phyloP scores from a whole-genome alignment of 2,329 filamentous ascomycete genomes.

The Venturia pyrina region DNA sequence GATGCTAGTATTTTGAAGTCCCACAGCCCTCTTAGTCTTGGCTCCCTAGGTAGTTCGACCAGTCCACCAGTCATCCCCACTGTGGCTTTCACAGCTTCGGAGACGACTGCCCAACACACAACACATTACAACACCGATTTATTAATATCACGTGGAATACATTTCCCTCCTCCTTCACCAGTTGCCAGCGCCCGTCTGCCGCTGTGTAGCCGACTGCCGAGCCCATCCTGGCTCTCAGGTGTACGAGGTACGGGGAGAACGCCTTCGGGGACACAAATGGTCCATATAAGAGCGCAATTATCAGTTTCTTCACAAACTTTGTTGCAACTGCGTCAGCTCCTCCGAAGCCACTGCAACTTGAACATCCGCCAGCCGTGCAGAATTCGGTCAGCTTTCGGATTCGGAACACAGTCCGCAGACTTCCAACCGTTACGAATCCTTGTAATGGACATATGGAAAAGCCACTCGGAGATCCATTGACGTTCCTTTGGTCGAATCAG shows the following conservation, averaged over 20 bases:
- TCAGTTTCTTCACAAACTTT: not conserved
- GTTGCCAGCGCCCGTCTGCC: not conserved
- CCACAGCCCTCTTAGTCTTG: too few species aligned
- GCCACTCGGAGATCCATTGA: not conserved
- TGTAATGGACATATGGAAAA: not conserved
- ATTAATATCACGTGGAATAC: not conserved
- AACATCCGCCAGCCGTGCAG: not conserved
- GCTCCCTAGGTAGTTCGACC: too few species aligned
- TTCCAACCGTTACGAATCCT: not conserved
- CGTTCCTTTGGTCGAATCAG: not conserved
- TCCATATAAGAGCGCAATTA: constrained; percentile 2
- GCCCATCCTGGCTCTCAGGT: not conserved
- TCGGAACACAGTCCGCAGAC: not conserved
- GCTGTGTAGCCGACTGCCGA: not conserved
- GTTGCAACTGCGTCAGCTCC: not conserved
- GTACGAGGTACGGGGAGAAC: not conserved
- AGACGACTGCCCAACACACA: not conserved
- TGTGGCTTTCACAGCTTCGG: not conserved
- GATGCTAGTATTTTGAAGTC: not conserved
- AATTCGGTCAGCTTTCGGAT: not conserved
- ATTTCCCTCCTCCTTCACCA: not conserved
- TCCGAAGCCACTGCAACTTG: constrained; percentile 3
- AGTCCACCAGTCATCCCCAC: too few species aligned
- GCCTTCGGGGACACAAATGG: not conserved
- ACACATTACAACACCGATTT: too few species aligned